Percentiles rank a stretch among this genome's conserved stretches.
Evolutionary conservation across 805 yeast species (phyloP).

Genomic region (Nakazawaea anatomiae): DNA sequence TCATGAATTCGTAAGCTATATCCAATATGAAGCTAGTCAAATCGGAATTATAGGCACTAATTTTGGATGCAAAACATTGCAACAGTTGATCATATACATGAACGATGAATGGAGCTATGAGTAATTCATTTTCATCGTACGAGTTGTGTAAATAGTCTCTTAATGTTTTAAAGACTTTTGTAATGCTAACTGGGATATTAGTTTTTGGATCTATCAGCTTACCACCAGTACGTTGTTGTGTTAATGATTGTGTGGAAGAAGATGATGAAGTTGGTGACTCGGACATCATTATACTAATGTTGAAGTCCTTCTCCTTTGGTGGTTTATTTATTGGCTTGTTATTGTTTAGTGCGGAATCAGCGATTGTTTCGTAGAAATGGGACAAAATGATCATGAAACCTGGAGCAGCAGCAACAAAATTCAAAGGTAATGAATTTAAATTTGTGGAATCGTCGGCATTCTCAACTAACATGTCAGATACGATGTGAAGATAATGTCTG

Average conservation of each 20-base stretch:
- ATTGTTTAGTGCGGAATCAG: slow-evolving; percentile 8
- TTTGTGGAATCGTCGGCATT: background rate
- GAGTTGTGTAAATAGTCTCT: slow-evolving; percentile 29
- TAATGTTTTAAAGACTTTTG: slow-evolving; percentile 26
- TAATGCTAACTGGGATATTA: slow-evolving; percentile 16
- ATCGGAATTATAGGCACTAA: slow-evolving; percentile 32
- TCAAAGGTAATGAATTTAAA: slow-evolving; percentile 2
- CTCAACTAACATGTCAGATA: slow-evolving; percentile 17
- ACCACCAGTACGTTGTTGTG: background rate
- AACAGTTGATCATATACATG: slow-evolving; percentile 28
- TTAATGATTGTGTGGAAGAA: background rate
- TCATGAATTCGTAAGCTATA: slow-evolving; percentile 28
- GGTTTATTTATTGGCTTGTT: background rate
- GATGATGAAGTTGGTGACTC: background rate
- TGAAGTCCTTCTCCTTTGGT: slow-evolving; percentile 4
- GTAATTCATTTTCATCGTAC: slow-evolving; percentile 22
- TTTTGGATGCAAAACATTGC: slow-evolving; percentile 27
- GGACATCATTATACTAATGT: slow-evolving; percentile 1
- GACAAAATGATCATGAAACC: slow-evolving; percentile 40
- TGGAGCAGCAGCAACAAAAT: slow-evolving; percentile 26
- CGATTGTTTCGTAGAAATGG: slow-evolving; percentile 39
- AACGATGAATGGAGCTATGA: slow-evolving; percentile 14
- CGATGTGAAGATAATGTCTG: slow-evolving; percentile 44
- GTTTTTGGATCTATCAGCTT: slow-evolving; percentile 5
- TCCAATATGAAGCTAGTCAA: slow-evolving; percentile 34